Conservation (phyloP, 1,139 yeast genomes). For the Protomyces macrosporus region DNA sequence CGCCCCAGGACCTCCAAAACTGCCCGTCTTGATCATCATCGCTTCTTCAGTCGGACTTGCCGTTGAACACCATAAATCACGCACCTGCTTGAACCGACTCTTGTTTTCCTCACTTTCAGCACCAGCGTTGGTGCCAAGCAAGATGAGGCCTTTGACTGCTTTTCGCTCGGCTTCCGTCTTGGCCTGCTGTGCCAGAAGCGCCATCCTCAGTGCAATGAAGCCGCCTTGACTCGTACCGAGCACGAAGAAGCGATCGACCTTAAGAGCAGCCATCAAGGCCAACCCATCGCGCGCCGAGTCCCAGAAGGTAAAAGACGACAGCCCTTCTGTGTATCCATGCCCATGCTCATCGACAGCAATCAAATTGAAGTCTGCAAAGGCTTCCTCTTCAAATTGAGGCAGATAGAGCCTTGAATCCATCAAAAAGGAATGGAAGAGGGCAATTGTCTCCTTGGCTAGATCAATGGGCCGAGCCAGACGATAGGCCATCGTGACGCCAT, state of each 20-base stretch:
- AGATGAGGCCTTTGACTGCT: constrained; percentile 1
- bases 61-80: constrained; percentile 10
- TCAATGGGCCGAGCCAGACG: neutral
- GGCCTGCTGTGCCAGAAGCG: neutral
- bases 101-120: constrained; percentile 2
- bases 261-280: neutral
- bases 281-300: constrained; percentile 8
- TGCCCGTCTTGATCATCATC: neutral
- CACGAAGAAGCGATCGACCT: neutral
- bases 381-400: constrained; percentile 4
- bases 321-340: constrained; percentile 5
- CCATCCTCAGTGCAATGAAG: constrained; percentile 14
- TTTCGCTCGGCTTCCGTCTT: neutral
- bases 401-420: constrained; percentile 8
- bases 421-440: constrained; percentile 13
- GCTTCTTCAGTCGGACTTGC: neutral
- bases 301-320: constrained; percentile 5
- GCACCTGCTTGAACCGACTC: neutral
- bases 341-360: constrained; percentile 17
- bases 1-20: constrained; percentile 11
- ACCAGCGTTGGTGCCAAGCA: constrained; percentile 12
- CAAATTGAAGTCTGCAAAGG: constrained; percentile 5
- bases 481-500: constrained; percentile 2
- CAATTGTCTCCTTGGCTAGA: neutral
- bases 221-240: constrained; percentile 23